Percentiles rank a stretch among this genome's conserved stretches.
Evolutionary conservation across 2,329 filamentous ascomycete genomes (phyloP).

Genomic region (Epichloe hybrida): DNA sequence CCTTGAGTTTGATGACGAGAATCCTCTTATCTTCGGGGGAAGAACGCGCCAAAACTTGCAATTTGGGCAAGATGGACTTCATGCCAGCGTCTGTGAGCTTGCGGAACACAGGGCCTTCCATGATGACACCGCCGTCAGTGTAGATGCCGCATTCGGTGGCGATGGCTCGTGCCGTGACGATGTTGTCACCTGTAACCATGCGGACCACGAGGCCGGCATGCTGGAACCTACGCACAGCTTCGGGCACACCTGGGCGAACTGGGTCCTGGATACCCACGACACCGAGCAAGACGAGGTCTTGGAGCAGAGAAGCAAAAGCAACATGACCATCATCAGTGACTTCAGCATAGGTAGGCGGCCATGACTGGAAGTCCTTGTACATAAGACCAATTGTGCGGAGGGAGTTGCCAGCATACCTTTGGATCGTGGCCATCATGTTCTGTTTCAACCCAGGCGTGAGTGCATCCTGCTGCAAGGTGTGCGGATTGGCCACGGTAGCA

Average conservation of each 20-base stretch:
- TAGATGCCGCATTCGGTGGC: slow-evolving; percentile 68
- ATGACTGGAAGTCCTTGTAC: slow-evolving; percentile 71
- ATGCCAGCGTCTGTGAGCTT: slow-evolving; percentile 53
- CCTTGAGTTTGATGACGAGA: slow-evolving; percentile 57
- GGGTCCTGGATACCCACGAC: slow-evolving; percentile 75
- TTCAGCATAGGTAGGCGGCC: slow-evolving; percentile 54
- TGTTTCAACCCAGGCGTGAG: slow-evolving; percentile 40
- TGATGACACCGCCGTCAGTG: slow-evolving; percentile 47
- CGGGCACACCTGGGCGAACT: slow-evolving; percentile 57
- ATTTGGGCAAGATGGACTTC: slow-evolving; percentile 50
- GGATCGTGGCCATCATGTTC: slow-evolving; percentile 38
- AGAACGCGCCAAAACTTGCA: slow-evolving; percentile 61
- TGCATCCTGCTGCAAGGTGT: slow-evolving; percentile 32
- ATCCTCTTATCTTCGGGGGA: slow-evolving; percentile 68
- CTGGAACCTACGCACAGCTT: slow-evolving; percentile 60
- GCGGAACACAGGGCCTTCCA: slow-evolving; percentile 69
- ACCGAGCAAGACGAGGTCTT: slow-evolving; percentile 52
- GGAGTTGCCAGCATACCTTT: slow-evolving; percentile 69
- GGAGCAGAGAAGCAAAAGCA: slow-evolving; percentile 54
- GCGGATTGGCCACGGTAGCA: slow-evolving; percentile 30
- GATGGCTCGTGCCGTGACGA: slow-evolving; percentile 65
- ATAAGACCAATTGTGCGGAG: slow-evolving; percentile 74
- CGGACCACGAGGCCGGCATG: slow-evolving; percentile 65
- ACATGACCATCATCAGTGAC: slow-evolving; percentile 29
- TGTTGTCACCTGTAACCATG: slow-evolving; percentile 80